Base-by-base conservation (phyloP, 1,284 basidiomycete genomes). In the Neolentinus lepideus region DNA sequence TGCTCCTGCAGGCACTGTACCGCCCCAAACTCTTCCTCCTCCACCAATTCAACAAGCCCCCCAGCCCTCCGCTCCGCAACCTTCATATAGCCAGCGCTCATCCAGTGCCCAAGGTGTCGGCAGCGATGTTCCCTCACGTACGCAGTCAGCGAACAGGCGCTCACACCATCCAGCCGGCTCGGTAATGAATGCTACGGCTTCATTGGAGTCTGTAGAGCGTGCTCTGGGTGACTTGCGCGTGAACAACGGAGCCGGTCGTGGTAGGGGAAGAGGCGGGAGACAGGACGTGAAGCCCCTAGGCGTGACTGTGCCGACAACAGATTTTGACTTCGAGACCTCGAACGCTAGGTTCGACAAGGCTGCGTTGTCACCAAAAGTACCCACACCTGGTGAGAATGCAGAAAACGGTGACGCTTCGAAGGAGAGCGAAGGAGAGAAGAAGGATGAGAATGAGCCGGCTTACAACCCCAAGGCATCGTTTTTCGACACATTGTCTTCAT, bases 321-420 rank as follows among this genome's bases (percentile, higher is more conserved):
- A 90, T 65, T 91, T 90, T 63, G 89, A 91, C 70, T 92, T 91
- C 66, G 72, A 78, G 66, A 75, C 76, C 57, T 80, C 80, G 57
- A 92, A 91, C 59, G 85, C 85, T 3, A 80, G 80, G 54, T 91
- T 92, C 62, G 85, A 90, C 69, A 91, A 91, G 68, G 71, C 80
- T 16, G 79, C 82, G 12, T 54, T 84, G 25, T 60, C 63, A 19
- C 60, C 66, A 24, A 69, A 68, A 60, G 65, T 71, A 63, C 52
- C 61, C 58, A 59, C 68, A 59, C 48, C 38, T 52, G 43, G 56
- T 57, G 22, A 58, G 57, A 69, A 68, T 43, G 67, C 60, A 1
- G 70, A 66, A n/a, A 64, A 65, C 3, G 67, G 64, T 10, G 70
- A 67, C 11, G 58, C 57, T 1, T 63, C 64, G 53, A 56, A 50